Conservation (phyloP, 2,329 filamentous ascomycete genomes). For the Microcera coccophila region DNA sequence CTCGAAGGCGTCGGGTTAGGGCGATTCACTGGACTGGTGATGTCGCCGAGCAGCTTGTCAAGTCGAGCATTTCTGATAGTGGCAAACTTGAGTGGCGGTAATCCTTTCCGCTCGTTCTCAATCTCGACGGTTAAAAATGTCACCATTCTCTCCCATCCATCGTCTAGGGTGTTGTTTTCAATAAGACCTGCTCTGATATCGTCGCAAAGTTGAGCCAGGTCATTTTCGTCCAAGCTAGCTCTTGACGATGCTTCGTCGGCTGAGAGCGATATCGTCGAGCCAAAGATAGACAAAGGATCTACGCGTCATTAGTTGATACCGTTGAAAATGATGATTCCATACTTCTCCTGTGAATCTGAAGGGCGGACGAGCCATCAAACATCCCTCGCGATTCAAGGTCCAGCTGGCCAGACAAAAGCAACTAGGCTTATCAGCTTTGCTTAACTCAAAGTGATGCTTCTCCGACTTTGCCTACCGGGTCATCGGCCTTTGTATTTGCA, state of each 20-base stretch:
- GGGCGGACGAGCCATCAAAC: slow-evolving; percentile 13
- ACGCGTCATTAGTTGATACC: slow-evolving; percentile 12
- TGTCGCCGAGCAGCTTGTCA: slow-evolving; percentile 44
- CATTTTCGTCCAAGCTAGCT: slow-evolving; percentile 12
- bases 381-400: no score
- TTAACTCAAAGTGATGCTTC: no score
- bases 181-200: slow-evolving; percentile 36
- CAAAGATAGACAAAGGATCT: slow-evolving; percentile 15
- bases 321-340: slow-evolving; percentile 1
- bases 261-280: slow-evolving; percentile 7
- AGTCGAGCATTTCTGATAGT: slow-evolving; percentile 38
- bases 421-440: no score
- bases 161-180: slow-evolving; percentile 29
- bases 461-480: no score
- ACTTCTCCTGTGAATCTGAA: slow-evolving; percentile 18
- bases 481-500: no score
- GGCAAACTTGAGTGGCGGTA: slow-evolving; percentile 35
- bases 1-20: slow-evolving; percentile 25
- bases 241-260: slow-evolving; percentile 1
- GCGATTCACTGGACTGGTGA: slow-evolving; percentile 31
- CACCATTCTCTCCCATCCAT: slow-evolving; percentile 34
- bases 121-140: slow-evolving; percentile 38
- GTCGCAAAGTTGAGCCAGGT: slow-evolving; percentile 40
- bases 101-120: slow-evolving; percentile 35
- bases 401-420: no score